These are phyloP conservation scores for Bipolaris sorokiniana DNA, from an alignment of 2,329 filamentous ascomycete genomes.

Conservation along the genomic window DNA sequence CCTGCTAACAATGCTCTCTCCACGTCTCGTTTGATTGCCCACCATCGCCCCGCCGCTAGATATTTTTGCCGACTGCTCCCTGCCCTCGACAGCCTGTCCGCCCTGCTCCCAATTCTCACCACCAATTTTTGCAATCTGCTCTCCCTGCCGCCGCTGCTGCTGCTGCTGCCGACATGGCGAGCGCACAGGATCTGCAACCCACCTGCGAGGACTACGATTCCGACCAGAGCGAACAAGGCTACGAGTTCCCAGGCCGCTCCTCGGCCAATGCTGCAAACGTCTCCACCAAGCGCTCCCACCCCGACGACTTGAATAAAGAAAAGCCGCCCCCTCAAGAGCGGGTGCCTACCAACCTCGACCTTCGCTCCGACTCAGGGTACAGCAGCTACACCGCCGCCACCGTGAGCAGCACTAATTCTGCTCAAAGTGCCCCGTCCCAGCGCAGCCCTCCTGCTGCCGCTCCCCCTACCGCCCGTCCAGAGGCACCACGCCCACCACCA, in stretches of 20 bases:
- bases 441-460: slow-evolving; percentile 32
- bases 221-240: slow-evolving; percentile 44
- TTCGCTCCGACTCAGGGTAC: slow-evolving; percentile 67
- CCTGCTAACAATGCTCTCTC: slow-evolving; percentile 21
- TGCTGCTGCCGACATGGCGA: slow-evolving; percentile 31
- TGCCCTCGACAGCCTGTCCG: slow-evolving; percentile 14
- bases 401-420: slow-evolving; percentile 60
- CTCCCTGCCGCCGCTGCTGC: not conserved
- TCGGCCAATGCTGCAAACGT: slow-evolving; percentile 59
- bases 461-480: slow-evolving; percentile 26
- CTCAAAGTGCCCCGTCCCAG: slow-evolving; percentile 48
- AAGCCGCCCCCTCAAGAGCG: slow-evolving; percentile 35
- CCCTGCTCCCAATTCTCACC: slow-evolving; percentile 9
- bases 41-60: slow-evolving; percentile 31
- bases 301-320: slow-evolving; percentile 43
- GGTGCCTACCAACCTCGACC: slow-evolving; percentile 50
- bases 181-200: slow-evolving; percentile 27
- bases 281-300: slow-evolving; percentile 55
- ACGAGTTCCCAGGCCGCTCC: slow-evolving; percentile 49
- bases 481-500: slow-evolving; percentile 10
- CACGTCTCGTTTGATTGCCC: slow-evolving; percentile 25
- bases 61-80: slow-evolving; percentile 21
- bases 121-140: slow-evolving; percentile 1
- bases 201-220: slow-evolving; percentile 51
- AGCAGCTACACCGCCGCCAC: slow-evolving; percentile 64